Evolutionary conservation across 345 rosid species (phyloP).

Genomic region (Gossypium anomalum): DNA sequence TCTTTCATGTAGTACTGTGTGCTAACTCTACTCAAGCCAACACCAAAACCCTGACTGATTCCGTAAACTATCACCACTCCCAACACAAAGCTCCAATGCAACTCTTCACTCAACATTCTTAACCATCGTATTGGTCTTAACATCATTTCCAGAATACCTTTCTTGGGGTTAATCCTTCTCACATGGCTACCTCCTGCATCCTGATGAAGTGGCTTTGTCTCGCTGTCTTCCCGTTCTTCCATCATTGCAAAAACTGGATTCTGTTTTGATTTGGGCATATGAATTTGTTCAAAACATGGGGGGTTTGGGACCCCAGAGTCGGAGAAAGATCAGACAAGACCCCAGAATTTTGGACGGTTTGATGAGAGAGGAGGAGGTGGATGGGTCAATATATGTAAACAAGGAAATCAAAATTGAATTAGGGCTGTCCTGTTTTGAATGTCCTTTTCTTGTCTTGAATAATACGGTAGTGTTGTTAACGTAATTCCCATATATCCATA

Average conservation of each 20-base stretch:
- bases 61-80: slow-evolving; percentile 64
- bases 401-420: background rate
- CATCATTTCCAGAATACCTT: slow-evolving; percentile 26
- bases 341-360: background rate
- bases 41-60: slow-evolving; percentile 60
- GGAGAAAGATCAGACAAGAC: background rate
- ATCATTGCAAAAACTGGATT: background rate
- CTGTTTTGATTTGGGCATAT: background rate
- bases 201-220: slow-evolving; percentile 2
- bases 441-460: background rate
- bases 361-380: background rate
- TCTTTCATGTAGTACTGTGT: slow-evolving; percentile 72
- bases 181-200: background rate
- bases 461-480: background rate
- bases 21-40: slow-evolving; percentile 47
- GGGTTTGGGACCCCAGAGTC: background rate
- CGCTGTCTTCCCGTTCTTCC: slow-evolving; percentile 8
- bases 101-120: slow-evolving; percentile 43
- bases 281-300: background rate
- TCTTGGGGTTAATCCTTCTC: background rate
- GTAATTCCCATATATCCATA: background rate
- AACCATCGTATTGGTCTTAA: slow-evolving; percentile 43
- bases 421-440: background rate
- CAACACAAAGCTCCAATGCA: slow-evolving; percentile 67
- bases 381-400: background rate